Evolutionary conservation across 306 rosid genomes (phyloP).

Genomic region (Vigna reflexopilosa): DNA sequence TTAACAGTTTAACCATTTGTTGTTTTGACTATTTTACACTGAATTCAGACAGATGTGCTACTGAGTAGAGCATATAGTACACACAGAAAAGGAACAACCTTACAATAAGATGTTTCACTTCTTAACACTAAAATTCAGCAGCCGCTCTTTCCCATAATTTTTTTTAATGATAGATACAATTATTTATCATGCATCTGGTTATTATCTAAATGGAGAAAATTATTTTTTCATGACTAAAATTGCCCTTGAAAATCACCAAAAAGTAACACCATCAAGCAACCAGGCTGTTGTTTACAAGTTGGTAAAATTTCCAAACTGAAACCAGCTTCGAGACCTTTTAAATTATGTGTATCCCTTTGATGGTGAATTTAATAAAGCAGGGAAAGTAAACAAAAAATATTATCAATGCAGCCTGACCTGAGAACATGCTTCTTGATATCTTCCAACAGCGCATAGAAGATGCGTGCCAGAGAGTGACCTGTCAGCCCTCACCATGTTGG

Average conservation of each 20-base stretch:
- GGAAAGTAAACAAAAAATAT: background rate
- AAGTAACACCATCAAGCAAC: constrained; percentile 17
- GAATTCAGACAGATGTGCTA: constrained; percentile 25
- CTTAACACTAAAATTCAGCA: constrained; percentile 13
- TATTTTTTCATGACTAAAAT: background rate
- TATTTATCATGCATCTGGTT: constrained; percentile 7
- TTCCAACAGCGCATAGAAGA: constrained; percentile 98
- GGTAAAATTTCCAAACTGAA: constrained; percentile 7
- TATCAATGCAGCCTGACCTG: constrained; percentile 65
- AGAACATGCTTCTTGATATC: constrained; percentile 99
- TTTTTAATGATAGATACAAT: constrained; percentile 17
- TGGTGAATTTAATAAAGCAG: constrained; percentile 4
- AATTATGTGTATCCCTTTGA: constrained; percentile 15
- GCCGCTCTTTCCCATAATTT: background rate
- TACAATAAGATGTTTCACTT: constrained; percentile 28
- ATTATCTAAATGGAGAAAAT: constrained; percentile 27
- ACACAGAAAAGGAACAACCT: constrained; percentile 24
- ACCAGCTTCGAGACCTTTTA: constrained; percentile 12
- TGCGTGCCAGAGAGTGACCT: constrained; percentile 95
- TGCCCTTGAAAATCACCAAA: background rate
- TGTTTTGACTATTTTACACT: background rate
- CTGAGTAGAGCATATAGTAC: background rate
- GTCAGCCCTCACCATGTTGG: constrained; percentile 99
- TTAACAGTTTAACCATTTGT: constrained; percentile 2
- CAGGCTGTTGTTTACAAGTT: constrained; percentile 26